A percentile compares a stretch with the other conserved stretches of the same genome.
Evolutionary conservation across 176 grass and related monocot genomes (phyloP).

Genomic region (Tuctoria greenei): DNA sequence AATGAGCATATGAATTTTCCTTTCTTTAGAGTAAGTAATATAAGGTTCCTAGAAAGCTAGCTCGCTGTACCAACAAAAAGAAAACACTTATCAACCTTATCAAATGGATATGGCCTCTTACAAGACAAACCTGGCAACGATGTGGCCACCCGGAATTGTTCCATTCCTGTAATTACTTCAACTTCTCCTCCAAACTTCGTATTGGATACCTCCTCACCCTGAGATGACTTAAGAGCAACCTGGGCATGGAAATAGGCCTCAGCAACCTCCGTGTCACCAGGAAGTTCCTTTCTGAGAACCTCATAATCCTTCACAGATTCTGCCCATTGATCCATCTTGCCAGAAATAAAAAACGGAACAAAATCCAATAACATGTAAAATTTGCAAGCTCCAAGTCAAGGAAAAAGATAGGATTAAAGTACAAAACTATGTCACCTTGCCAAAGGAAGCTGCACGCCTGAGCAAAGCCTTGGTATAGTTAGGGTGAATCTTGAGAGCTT

Average conservation of each 20-base stretch:
- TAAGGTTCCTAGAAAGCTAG: neutral
- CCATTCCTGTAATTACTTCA: slow-evolving; percentile 71
- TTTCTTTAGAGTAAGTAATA: neutral
- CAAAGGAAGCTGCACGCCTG: slow-evolving; percentile 81
- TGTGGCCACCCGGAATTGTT: slow-evolving; percentile 81
- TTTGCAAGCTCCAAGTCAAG: slow-evolving; percentile 19
- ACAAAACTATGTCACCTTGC: slow-evolving; percentile 49
- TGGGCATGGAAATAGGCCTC: slow-evolving; percentile 91
- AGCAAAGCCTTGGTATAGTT: slow-evolving; percentile 97
- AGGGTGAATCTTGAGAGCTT: slow-evolving; percentile 82
- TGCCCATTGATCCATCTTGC: slow-evolving; percentile 74
- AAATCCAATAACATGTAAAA: slow-evolving; percentile 10
- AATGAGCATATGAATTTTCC: neutral
- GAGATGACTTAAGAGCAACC: slow-evolving; percentile 84
- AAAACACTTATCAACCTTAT: neutral
- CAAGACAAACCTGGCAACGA: slow-evolving; percentile 76
- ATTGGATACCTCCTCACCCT: slow-evolving; percentile 80
- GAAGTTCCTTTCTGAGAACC: slow-evolving; percentile 76
- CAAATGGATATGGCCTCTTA: slow-evolving; percentile 9
- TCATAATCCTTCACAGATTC: slow-evolving; percentile 91
- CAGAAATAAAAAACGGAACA: slow-evolving; percentile 19
- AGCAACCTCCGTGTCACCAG: slow-evolving; percentile 77
- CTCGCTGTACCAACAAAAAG: neutral
- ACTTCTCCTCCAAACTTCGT: slow-evolving; percentile 94
- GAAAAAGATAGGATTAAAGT: neutral